These are phyloP conservation scores for Solanum sitiens DNA, from an alignment of 257 asterid species.

Conservation along the genomic window DNA sequence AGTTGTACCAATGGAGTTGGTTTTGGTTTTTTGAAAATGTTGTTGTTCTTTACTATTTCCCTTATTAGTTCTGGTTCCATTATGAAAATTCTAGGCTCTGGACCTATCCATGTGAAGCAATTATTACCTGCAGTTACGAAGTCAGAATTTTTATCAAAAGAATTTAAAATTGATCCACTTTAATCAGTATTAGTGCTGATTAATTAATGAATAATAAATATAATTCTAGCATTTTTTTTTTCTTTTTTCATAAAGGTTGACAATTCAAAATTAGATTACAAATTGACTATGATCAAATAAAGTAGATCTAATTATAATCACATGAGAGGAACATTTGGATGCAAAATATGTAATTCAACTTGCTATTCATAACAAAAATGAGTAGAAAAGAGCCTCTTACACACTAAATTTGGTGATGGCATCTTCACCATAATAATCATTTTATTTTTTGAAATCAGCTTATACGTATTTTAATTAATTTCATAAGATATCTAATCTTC, in stretches of 20 bases:
- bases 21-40: conserved; percentile 34
- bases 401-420: neutral
- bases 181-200: neutral
- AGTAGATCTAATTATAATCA: neutral
- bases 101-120: conserved; percentile 47
- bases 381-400: neutral
- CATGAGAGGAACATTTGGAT: neutral
- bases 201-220: neutral
- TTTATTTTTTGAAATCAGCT: rapidly evolving
- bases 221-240: too few species aligned
- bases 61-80: conserved; percentile 36
- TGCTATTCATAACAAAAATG: neutral
- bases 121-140: conserved; percentile 21
- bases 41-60: conserved; percentile 24
- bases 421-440: neutral
- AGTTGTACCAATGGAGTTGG: conserved; percentile 40
- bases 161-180: neutral
- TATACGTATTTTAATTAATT: neutral
- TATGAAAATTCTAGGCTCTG: conserved; percentile 27
- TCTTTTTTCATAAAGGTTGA: neutral
- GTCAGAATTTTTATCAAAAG: neutral
- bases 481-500: neutral
- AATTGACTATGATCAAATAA: neutral
- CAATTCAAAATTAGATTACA: neutral
- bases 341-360: neutral